Percentiles rank a stretch among this genome's conserved stretches.
These are phyloP conservation scores for Kitagawia praeruptora DNA, from an alignment of 129 eudicot genomes.

Conservation along the genomic window DNA sequence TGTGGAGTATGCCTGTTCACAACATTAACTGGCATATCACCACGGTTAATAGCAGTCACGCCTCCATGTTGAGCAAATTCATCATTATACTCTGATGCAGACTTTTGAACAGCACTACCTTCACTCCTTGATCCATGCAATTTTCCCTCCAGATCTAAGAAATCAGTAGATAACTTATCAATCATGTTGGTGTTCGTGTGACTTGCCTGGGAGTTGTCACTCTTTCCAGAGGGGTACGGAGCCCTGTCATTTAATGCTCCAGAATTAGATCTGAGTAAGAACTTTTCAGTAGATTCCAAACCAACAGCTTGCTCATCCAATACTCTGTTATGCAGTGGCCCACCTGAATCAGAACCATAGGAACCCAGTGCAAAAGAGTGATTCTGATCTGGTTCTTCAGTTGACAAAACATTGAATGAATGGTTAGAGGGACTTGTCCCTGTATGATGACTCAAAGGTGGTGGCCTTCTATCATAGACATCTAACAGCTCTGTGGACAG, in stretches of 20 bases:
- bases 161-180: conserved; percentile 19
- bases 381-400: conserved; percentile 42
- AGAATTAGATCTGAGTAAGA: conserved; percentile 32
- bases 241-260: conserved; percentile 30
- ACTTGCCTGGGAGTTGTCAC: conserved; percentile 26
- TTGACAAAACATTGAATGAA: conserved; percentile 25
- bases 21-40: conserved; percentile 31
- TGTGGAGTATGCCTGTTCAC: conserved; percentile 24
- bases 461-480: conserved; percentile 34
- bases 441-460: conserved; percentile 30
- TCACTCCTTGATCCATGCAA: conserved; percentile 16
- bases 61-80: conserved; percentile 30
- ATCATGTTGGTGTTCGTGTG: conserved; percentile 15
- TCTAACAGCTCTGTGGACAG: conserved; percentile 35
- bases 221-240: conserved; percentile 13
- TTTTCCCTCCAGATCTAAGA: conserved; percentile 27
- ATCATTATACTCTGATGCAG: conserved; percentile 30
- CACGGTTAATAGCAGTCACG: conserved; percentile 29
- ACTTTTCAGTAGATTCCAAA: conserved; percentile 31
- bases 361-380: conserved; percentile 46
- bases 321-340: conserved; percentile 18
- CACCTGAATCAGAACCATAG: conserved; percentile 47
- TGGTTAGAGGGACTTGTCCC: conserved; percentile 29
- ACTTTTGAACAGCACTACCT: conserved; percentile 20
- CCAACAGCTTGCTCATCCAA: conserved; percentile 29